These are phyloP conservation scores for Neurospora discreta DNA, from an alignment of 495 filamentous ascomycete genomes.

Conservation along the genomic window DNA sequence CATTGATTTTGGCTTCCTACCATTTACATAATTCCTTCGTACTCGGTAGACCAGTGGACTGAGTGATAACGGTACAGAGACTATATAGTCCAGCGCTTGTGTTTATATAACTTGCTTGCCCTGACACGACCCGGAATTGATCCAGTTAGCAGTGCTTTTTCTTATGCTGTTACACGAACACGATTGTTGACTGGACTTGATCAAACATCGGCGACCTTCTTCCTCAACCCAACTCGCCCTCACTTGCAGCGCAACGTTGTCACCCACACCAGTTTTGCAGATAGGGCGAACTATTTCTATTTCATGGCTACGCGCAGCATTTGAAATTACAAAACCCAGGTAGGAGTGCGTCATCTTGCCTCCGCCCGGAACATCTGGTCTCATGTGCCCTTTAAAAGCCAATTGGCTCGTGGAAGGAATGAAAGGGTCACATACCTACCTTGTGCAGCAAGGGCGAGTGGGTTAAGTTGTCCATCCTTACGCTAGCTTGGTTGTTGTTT, in stretches of 20 bases:
- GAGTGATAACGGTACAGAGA: not conserved
- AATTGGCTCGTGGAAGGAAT: not conserved
- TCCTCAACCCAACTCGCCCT: not conserved
- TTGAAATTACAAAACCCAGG: not conserved
- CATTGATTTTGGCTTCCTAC: not conserved
- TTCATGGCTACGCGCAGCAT: not conserved
- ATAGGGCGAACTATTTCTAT: not conserved
- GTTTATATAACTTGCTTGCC: not conserved
- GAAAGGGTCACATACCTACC: not conserved
- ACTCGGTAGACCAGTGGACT: not conserved
- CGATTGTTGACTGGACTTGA: not conserved
- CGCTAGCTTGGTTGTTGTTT: not conserved
- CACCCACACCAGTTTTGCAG: not conserved
- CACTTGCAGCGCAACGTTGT: not conserved
- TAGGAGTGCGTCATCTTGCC: not conserved
- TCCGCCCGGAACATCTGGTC: not conserved
- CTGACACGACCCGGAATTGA: not conserved
- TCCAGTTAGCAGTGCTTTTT: not conserved
- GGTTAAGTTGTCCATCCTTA: not conserved
- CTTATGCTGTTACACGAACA: not conserved
- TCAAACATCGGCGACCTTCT: not conserved
- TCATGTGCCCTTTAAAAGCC: not conserved
- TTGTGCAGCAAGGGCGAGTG: not conserved
- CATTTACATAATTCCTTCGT: not conserved
- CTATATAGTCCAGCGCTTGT: not conserved